Evolutionary conservation across 306 rosid genomes (phyloP).

Genomic region (Rosa multiflora): DNA sequence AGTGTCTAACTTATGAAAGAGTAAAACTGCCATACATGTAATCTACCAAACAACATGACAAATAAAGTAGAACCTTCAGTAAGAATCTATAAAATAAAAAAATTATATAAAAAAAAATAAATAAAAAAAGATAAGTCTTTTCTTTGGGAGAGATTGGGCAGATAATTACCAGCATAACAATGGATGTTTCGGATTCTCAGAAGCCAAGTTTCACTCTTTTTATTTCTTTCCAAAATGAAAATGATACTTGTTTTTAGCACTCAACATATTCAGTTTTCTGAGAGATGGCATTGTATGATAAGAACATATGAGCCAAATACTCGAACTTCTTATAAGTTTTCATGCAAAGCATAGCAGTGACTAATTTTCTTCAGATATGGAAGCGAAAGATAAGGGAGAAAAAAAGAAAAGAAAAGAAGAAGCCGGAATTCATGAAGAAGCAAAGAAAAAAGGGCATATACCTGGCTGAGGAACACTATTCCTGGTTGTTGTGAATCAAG

Average conservation of each 20-base stretch:
- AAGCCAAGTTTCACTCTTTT: background rate
- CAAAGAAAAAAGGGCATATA: constrained; percentile 6
- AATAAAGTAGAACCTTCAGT: no score
- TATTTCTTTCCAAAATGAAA: no score
- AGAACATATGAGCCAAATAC: background rate
- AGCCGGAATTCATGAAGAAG: background rate
- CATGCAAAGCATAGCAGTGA: no score
- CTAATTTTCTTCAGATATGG: no score
- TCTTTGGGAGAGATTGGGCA: no score
- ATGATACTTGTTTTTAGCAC: background rate
- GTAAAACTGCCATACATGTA: background rate
- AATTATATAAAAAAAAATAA: no score
- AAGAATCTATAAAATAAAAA: no score
- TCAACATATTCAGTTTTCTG: background rate
- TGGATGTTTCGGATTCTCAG: background rate
- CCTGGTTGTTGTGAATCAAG: constrained; percentile 71
- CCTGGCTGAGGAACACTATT: constrained; percentile 77
- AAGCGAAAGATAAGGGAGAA: no score
- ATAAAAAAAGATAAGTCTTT: no score
- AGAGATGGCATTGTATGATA: no score
- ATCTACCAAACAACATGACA: no score
- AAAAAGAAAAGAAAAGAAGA: no score
- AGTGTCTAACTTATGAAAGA: background rate
- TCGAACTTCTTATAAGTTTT: background rate
- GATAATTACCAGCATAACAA: background rate